phyloP scores from a whole-genome alignment of 2,329 filamentous ascomycete genomes.

The Hypoxylon sp. region DNA sequence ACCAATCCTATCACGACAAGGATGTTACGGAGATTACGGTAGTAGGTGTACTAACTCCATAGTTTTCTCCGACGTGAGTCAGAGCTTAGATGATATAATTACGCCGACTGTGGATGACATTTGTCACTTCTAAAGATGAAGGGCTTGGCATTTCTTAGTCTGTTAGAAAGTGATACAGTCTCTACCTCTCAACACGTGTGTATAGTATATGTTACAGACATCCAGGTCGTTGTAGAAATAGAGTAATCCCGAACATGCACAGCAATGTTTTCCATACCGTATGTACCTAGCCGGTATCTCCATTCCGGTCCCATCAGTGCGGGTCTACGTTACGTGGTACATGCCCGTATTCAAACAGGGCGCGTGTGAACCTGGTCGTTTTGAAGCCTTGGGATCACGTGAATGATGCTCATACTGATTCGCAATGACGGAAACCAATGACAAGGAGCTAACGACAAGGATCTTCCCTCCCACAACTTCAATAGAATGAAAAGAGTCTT shows the following conservation, averaged over 20 bases:
- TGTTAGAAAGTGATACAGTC: background rate
- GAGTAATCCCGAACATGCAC: background rate
- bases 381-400: conserved; percentile 34
- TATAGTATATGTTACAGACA: background rate
- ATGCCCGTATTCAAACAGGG: background rate
- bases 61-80: background rate
- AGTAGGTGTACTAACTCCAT: conserved; percentile 26
- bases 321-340: background rate
- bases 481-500: background rate
- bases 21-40: conserved; percentile 37
- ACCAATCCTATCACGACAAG: conserved; percentile 9
- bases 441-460: background rate
- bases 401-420: conserved; percentile 47
- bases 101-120: background rate
- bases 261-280: background rate
- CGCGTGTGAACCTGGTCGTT: background rate
- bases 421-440: conserved; percentile 10
- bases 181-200: background rate
- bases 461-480: background rate
- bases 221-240: too few species aligned
- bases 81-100: background rate
- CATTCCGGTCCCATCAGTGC: conserved; percentile 9
- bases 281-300: background rate
- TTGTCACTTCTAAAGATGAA: background rate
- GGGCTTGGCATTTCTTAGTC: background rate